Evolutionary conservation across 257 asterid genomes (phyloP).

Genomic region (Ballota nigra): DNA sequence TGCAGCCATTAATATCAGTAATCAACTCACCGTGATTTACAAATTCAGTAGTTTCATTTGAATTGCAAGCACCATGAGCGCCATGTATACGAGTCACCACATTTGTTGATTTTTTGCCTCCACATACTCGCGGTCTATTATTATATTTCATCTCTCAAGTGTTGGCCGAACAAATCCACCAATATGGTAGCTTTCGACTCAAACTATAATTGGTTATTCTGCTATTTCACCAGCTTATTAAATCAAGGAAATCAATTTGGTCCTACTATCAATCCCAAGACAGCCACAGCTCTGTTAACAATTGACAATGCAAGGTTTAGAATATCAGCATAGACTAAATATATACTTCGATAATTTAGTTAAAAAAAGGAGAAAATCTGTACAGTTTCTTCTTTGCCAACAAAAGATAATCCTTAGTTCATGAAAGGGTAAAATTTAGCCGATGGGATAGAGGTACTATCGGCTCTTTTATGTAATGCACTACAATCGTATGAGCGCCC

Average conservation of each 20-base stretch:
- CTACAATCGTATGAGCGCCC: not conserved
- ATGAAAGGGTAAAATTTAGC: not conserved
- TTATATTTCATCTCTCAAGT: conserved; percentile 47
- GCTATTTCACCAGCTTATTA: conserved; percentile 38
- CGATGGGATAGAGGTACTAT: conserved; percentile 9
- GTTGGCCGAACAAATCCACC: conserved; percentile 50
- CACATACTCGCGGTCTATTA: conserved; percentile 34
- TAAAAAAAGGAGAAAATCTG: not conserved
- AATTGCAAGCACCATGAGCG: conserved; percentile 42
- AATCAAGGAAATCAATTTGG: conserved; percentile 38
- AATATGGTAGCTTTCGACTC: conserved; percentile 35
- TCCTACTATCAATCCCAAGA: conserved; percentile 48
- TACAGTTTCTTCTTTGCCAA: not conserved
- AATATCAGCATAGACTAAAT: conserved; percentile 15
- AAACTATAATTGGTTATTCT: conserved; percentile 19
- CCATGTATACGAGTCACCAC: conserved; percentile 35
- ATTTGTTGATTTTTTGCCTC: conserved; percentile 43
- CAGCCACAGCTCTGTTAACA: conserved; percentile 71
- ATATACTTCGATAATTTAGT: not conserved
- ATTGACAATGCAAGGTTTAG: conserved; percentile 35
- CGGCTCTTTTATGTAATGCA: not conserved
- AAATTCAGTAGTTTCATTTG: conserved; percentile 46
- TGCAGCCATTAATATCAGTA: not conserved
- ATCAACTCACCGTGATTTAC: conserved; percentile 61
- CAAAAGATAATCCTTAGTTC: not conserved